Base-by-base conservation (phyloP, 352 stramenopile species). In the Phytophthora sp. region DNA sequence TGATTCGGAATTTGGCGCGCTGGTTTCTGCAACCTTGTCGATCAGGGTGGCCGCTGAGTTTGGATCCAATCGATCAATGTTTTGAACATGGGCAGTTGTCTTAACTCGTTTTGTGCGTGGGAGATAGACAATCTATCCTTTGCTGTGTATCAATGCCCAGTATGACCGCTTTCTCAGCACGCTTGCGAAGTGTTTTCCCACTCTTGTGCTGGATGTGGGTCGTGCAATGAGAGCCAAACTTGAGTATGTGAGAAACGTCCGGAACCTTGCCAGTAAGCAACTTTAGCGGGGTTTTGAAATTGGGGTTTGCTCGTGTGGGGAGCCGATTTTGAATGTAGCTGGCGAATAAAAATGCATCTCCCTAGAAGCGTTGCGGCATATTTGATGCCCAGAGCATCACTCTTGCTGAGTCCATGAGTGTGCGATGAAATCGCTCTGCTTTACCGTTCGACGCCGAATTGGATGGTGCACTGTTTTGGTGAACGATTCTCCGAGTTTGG, bases 351-450 rank as follows among this genome's bases (percentile, higher is more conserved):
- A 45, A n/a, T 28, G 38, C 38, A 45, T 45, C 38, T 3, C 38
- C 20, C 38, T 17, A 27, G 17, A 27, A 52, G 3, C 44, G 44
- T 18, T 39, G 8, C 11, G 44, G 44, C 10, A 41, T 15, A 4
- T 28, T 37, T 3, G 34, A 43, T 13, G 48, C 34, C 48, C 48
- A 46, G 3, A 56, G 23, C 32, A 46, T 56, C 2, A 34, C 34
- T 37, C 48, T 4, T 4, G 48, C 34, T 11, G 48, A 56, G 48
- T 56, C 27, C 32, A 56, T 56, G 5, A 45, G n/a, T 8, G 46
- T 54, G 2, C 46, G 30, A 24, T 54, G 48, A 7, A 54, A 54
- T 2, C 46, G 8, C 11, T 44, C 46, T 12, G 21, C 34, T n/a
- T 56, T 46, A 7, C 32, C 34, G 30, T 46, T 56, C 3, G 48